Evolutionary conservation across 2,329 filamentous ascomycete genomes (phyloP), one percentile per base, ranked within the genome.

Genomic region (Phyllosticta citrichinensis): DNA sequence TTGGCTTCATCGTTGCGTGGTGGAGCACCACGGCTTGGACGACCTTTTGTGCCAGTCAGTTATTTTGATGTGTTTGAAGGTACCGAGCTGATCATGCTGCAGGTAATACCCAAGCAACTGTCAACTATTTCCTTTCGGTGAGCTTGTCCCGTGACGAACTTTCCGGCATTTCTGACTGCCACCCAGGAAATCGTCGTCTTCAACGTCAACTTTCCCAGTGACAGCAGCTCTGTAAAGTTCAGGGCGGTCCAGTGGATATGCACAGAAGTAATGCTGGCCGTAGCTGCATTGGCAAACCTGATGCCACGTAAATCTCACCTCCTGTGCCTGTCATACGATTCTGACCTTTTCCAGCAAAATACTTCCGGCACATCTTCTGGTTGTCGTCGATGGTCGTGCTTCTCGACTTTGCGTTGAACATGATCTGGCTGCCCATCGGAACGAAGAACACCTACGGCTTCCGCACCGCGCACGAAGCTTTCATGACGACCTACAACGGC

Each of bases 21-120:
- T 85, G 82, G 82, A 82, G 79, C 65, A 83, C 81, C 0, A 84
- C 82, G 0, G 82, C 83, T 1, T 85, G 82, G 82, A 85, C 82
- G 2, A 84, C 73, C 5, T 75, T 75, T 30, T 61, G 58, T 24
- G 58, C 58, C 11, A 59, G 57, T 59, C 20, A 54, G 57, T 19
- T 24, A 3, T 5, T 12, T 40, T 47, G 6, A 10, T 0, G 4
- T n/a, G 8, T 5, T 27, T 8, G 17, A 14, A 20, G 22, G 22
- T 8, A 10, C 9, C 10, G 9, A 30, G 19, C 57, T 59, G 8
- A 59, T 12, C 52, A 17, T 60, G 66, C 71, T 35, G 68, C 73
- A 22, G 69, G 67, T 58, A 68, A 70, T 55, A 70, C 66, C 51
- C 73, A 74, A 60, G 71, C 71, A 20, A 68, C 73, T 1, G 72